phyloP scores from a whole-genome alignment of 2,329 filamentous ascomycete genomes.

The Immersiporthe knoxdaviesiana region DNA sequence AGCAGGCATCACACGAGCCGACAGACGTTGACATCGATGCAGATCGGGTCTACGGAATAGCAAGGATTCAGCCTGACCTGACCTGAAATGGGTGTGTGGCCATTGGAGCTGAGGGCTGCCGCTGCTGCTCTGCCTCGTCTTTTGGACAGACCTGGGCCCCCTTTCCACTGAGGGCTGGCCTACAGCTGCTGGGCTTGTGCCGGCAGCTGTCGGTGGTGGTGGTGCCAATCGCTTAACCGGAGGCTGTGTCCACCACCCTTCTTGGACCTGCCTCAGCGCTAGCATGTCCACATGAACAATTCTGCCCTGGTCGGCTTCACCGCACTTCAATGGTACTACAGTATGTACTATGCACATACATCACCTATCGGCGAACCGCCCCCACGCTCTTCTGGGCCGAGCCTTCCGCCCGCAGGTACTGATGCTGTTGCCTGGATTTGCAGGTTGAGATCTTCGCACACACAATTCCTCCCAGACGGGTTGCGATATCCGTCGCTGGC shows the following conservation, averaged over 20 bases:
- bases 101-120: background rate
- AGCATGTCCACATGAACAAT: slow-evolving; percentile 1
- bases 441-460: background rate
- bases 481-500: background rate
- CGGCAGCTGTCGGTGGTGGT: background rate
- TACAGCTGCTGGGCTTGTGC: background rate
- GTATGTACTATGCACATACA: background rate
- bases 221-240: background rate
- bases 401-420: background rate
- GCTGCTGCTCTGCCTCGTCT: background rate
- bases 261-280: background rate
- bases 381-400: background rate
- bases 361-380: background rate
- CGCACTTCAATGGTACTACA: background rate
- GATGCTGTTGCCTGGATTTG: background rate
- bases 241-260: background rate
- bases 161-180: background rate
- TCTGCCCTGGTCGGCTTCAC: background rate
- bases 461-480: background rate
- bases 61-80: background rate
- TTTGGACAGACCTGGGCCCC: background rate
- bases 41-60: background rate
- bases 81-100: background rate
- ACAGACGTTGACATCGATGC: background rate
- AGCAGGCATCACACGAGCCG: background rate